A percentile compares a stretch with the other conserved stretches of the same genome.
Conservation (phyloP, 2,329 filamentous ascomycete genomes). For the Helminthosporium solani region DNA sequence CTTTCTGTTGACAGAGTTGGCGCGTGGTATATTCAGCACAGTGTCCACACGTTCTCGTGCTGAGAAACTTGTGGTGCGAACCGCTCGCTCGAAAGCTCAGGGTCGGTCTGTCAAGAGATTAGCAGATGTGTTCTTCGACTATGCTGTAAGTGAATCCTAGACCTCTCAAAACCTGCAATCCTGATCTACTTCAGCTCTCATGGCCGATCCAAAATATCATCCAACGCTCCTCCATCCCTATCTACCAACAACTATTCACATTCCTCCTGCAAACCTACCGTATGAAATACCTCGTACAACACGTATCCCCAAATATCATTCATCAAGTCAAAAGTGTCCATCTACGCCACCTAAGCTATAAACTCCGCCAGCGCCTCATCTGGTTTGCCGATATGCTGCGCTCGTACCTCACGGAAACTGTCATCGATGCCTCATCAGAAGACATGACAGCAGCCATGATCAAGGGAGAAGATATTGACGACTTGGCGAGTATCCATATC, state of each 20-base stretch:
- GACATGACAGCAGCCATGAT: conserved; percentile 60
- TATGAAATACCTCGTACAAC: conserved; percentile 67
- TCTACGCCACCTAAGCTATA: conserved; percentile 41
- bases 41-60: conserved; percentile 55
- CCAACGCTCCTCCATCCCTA: conserved; percentile 60
- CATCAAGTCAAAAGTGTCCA: neutral
- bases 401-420: conserved; percentile 72
- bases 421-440: conserved; percentile 62
- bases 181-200: conserved; percentile 38
- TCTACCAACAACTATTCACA: conserved; percentile 72
- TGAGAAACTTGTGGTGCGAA: conserved; percentile 63
- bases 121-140: conserved; percentile 64
- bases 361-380: conserved; percentile 67
- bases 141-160: conserved; percentile 59
- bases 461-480: conserved; percentile 71
- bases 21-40: conserved; percentile 67
- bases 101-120: conserved; percentile 64
- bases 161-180: neutral
- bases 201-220: conserved; percentile 72
- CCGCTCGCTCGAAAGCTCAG: conserved; percentile 49
- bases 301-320: conserved; percentile 34
- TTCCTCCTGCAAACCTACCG: conserved; percentile 77
- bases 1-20: conserved; percentile 75
- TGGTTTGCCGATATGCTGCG: conserved; percentile 78
- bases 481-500: conserved; percentile 72